Conservation (phyloP, 139 green algal species). For the Chlorella ohadii region DNA sequence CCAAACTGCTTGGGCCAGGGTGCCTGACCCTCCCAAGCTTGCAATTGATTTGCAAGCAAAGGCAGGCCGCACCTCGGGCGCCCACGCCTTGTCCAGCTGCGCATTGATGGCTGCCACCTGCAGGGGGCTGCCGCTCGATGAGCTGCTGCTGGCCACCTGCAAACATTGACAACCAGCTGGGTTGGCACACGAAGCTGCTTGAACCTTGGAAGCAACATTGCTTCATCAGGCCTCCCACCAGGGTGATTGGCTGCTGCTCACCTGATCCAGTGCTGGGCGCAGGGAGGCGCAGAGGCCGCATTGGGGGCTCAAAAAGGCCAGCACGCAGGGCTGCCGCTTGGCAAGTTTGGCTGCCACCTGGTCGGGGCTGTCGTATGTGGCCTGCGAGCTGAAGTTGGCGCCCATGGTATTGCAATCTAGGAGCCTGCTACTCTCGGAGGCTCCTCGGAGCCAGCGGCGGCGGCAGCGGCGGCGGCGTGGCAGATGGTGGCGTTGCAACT, state of each 20-base stretch:
- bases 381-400: background rate
- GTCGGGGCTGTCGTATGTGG: constrained; percentile 5
- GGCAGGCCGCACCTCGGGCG: constrained; percentile 27
- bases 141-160: background rate
- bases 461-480: too few relatives aligned
- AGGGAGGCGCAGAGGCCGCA: constrained; percentile 23
- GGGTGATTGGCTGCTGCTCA: background rate
- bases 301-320: constrained; percentile 10
- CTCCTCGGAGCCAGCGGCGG: too few relatives aligned
- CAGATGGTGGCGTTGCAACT: too few relatives aligned
- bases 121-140: background rate
- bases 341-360: constrained; percentile 4
- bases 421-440: too few relatives aligned
- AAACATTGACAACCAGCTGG: too few relatives aligned
- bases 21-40: too few relatives aligned
- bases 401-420: too few relatives aligned
- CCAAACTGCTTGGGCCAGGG: too few relatives aligned
- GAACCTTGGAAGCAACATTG: too few relatives aligned
- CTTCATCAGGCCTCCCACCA: too few relatives aligned
- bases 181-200: too few relatives aligned
- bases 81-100: constrained; percentile 33
- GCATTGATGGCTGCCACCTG: constrained; percentile 29
- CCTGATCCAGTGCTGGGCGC: constrained; percentile 17
- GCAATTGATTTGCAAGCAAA: too few relatives aligned
- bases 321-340: background rate